These are phyloP conservation scores for Aspergillus latus DNA, from an alignment of 2,329 filamentous ascomycete species.

Conservation along the genomic window DNA sequence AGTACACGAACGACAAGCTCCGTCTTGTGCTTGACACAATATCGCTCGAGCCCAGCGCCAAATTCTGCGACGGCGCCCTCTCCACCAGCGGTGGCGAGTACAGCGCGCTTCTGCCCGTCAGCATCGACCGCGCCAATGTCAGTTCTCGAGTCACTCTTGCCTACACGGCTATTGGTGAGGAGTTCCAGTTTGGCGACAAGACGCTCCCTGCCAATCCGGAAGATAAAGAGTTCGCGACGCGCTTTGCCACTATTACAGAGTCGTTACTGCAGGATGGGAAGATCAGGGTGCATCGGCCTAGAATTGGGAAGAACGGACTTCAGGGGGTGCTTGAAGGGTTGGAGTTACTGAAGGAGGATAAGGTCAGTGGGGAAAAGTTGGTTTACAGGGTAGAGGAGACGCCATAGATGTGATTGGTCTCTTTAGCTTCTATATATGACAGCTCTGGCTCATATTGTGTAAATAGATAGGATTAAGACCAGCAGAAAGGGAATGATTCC, in stretches of 20 bases:
- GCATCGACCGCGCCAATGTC: background rate
- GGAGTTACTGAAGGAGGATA: background rate
- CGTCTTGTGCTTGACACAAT: slow-evolving; percentile 13
- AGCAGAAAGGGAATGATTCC: no score
- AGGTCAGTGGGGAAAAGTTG: slow-evolving; percentile 5
- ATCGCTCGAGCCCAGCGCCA: background rate
- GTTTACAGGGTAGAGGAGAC: slow-evolving; percentile 7
- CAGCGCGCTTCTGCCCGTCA: background rate
- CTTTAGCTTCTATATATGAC: no score
- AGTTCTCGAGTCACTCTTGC: background rate
- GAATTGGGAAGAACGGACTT: background rate
- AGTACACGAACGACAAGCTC: slow-evolving; percentile 13
- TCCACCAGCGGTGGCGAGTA: slow-evolving; percentile 8
- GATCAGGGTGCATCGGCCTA: background rate
- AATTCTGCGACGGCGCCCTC: slow-evolving; percentile 14
- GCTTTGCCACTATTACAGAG: background rate
- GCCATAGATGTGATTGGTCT: background rate
- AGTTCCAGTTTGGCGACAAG: background rate
- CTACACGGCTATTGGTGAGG: background rate
- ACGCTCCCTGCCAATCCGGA: background rate
- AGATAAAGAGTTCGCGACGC: background rate
- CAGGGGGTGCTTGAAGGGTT: slow-evolving; percentile 2
- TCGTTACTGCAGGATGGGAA: background rate
- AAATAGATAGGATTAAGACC: no score
- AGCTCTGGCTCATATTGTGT: no score